These are phyloP conservation scores for Fusarium pseudoanthophilum DNA, from an alignment of 2,329 filamentous ascomycete species.

Conservation along the genomic window DNA sequence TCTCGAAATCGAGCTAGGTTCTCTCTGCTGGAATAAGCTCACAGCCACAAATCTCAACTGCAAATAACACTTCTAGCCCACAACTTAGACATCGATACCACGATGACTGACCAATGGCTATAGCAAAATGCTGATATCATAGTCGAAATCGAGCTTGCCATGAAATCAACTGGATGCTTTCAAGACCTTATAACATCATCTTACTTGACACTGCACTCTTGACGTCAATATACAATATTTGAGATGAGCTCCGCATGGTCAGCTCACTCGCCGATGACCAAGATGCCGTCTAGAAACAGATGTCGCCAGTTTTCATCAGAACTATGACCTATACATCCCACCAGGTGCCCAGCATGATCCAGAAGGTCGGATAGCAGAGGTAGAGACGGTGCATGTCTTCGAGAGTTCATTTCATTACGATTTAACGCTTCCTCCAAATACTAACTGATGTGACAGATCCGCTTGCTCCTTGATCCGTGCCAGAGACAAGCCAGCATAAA, in stretches of 20 bases:
- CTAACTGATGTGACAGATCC: not conserved
- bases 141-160: not conserved
- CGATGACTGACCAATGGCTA: too few species aligned
- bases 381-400: not conserved
- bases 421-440: too few species aligned
- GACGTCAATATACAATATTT: rapidly evolving
- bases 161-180: not conserved
- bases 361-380: rapidly evolving
- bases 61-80: too few species aligned
- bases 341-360: rapidly evolving
- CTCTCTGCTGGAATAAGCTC: too few species aligned
- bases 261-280: too few species aligned
- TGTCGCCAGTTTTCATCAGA: not conserved
- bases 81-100: too few species aligned
- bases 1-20: too few species aligned
- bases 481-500: not conserved
- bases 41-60: too few species aligned
- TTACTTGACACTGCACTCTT: rapidly evolving
- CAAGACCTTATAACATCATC: not conserved
- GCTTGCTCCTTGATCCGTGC: not conserved
- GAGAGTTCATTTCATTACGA: not conserved
- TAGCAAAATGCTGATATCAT: too few species aligned
- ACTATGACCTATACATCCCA: too few species aligned
- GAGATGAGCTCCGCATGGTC: not conserved
- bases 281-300: not conserved